Conservation (phyloP, 2,329 filamentous ascomycete species). For the Geosmithia flava region DNA sequence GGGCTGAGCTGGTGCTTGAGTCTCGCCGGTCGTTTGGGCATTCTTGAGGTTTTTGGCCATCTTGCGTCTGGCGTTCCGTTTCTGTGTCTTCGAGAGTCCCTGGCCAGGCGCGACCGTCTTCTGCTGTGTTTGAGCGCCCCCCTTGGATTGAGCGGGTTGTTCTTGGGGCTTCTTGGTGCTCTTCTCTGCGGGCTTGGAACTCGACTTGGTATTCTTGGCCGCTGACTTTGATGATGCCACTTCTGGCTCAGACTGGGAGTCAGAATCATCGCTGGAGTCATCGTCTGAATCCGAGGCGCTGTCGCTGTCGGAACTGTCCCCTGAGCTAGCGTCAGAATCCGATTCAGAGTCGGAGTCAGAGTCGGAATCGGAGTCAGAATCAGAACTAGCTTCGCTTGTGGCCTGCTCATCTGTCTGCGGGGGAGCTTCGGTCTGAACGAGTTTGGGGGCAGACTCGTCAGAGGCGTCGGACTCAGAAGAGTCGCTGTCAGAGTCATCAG, state of each 20-base stretch:
- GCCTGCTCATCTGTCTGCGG: background rate
- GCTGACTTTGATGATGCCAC: slow-evolving; percentile 20
- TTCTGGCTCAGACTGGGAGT: slow-evolving; percentile 19
- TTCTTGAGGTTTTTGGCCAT: slow-evolving; percentile 15
- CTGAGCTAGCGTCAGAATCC: slow-evolving; percentile 4
- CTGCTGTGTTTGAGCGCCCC: slow-evolving; percentile 1
- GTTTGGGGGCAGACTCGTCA: background rate
- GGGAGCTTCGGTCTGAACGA: no score
- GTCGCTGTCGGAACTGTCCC: background rate
- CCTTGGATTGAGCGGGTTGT: slow-evolving; percentile 1
- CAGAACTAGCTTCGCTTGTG: slow-evolving; percentile 13
- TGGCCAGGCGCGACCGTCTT: slow-evolving; percentile 15
- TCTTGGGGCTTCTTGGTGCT: slow-evolving; percentile 1
- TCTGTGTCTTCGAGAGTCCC: slow-evolving; percentile 32
- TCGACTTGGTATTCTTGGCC: background rate
- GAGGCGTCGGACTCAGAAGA: slow-evolving; percentile 2
- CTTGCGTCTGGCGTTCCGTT: slow-evolving; percentile 37
- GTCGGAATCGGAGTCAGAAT: slow-evolving; percentile 17
- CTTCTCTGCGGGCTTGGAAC: background rate
- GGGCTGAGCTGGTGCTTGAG: slow-evolving; percentile 8
- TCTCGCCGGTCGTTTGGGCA: background rate
- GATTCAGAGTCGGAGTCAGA: slow-evolving; percentile 24
- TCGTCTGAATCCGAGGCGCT: slow-evolving; percentile 5
- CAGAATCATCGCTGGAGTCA: slow-evolving; percentile 7
- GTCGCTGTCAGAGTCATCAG: background rate